A percentile compares a stretch with the other conserved stretches of the same genome.
These are phyloP conservation scores for Rhizophagus prolifer DNA, from an alignment of 192 early-diverging fungal genomes.

Conservation along the genomic window DNA sequence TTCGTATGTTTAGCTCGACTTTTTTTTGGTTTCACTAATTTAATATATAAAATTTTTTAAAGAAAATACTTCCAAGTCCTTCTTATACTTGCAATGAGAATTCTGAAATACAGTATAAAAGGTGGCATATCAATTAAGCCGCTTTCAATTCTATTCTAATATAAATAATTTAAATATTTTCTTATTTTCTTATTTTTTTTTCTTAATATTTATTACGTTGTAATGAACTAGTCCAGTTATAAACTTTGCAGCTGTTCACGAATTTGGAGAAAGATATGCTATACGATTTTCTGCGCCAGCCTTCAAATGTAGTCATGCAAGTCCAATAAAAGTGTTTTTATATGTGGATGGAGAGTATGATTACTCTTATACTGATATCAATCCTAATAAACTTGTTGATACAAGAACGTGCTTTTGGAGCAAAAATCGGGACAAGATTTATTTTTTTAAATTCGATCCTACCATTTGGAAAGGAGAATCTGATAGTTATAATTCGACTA, in stretches of 20 bases:
- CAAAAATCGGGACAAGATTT: conserved; percentile 12
- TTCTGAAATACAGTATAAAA: not conserved
- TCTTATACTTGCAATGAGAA: not conserved
- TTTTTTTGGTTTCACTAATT: not conserved
- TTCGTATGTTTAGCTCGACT: not conserved
- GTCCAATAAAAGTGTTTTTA: conserved; percentile 16
- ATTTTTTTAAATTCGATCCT: conserved; percentile 13
- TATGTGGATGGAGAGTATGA: conserved; percentile 14
- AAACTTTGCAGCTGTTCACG: conserved; percentile 4
- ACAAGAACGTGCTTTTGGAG: conserved; percentile 9
- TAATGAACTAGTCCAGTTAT: not conserved
- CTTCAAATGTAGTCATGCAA: not conserved
- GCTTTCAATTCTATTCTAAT: not conserved
- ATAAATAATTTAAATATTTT: not conserved
- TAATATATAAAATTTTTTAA: not conserved
- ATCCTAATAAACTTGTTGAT: not conserved
- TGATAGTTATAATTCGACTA: not conserved
- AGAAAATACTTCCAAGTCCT: not conserved
- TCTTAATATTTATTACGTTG: not conserved
- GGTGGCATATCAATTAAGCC: not conserved
- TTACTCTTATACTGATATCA: conserved; percentile 13
- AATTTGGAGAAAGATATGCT: conserved; percentile 6
- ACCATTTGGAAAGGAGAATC: conserved; percentile 1
- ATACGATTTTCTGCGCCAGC: conserved; percentile 3
- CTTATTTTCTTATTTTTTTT: not conserved